phyloP scores from a whole-genome alignment of 768 basidiomycete genomes.

The Amanita inopinata region DNA sequence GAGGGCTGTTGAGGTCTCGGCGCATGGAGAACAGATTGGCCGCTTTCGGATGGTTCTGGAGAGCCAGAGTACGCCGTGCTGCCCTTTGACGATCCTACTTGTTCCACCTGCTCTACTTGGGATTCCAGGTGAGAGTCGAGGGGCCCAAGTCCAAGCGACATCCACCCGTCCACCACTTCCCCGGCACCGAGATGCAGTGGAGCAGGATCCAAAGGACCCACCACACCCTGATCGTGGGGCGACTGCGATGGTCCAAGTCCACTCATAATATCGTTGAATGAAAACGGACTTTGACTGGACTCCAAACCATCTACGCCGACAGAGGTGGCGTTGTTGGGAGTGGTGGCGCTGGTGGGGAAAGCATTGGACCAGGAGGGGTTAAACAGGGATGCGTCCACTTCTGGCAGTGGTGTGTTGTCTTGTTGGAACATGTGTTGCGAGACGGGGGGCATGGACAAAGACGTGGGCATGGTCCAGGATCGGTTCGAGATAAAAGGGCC shows the following conservation, averaged over 20 bases:
- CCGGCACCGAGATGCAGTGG: conserved; percentile 6
- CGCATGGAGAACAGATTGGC: conserved; percentile 15
- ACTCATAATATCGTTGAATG: conserved; percentile 2
- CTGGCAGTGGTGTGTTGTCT: conserved; percentile 40
- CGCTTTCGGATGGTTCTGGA: conserved; percentile 19
- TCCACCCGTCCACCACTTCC: conserved; percentile 1
- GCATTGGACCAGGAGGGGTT: conserved; percentile 31
- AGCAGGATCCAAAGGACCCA: conserved; percentile 15
- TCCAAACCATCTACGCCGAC: conserved; percentile 1
- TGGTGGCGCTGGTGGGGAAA: conserved; percentile 13
- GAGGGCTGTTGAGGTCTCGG: conserved; percentile 14
- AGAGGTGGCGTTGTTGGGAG: conserved; percentile 1
- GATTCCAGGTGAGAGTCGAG: conserved; percentile 10
- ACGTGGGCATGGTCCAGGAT: conserved; percentile 23
- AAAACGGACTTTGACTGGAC: neutral
- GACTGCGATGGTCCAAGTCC: conserved; percentile 5
- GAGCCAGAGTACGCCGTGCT: conserved; percentile 37
- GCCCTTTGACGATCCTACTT: conserved; percentile 24
- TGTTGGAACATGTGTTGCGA: conserved; percentile 22
- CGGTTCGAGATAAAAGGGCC: conserved; percentile 27
- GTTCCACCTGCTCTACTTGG: too few relatives aligned
- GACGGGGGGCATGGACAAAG: neutral
- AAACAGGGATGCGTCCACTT: conserved; percentile 38
- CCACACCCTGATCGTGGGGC: conserved; percentile 10
- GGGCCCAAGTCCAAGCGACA: conserved; percentile 8